A percentile compares a stretch with the other conserved stretches of the same genome.
phyloP scores from a whole-genome alignment of 106 monocot species.

The Dendrobium chrysotoxum region DNA sequence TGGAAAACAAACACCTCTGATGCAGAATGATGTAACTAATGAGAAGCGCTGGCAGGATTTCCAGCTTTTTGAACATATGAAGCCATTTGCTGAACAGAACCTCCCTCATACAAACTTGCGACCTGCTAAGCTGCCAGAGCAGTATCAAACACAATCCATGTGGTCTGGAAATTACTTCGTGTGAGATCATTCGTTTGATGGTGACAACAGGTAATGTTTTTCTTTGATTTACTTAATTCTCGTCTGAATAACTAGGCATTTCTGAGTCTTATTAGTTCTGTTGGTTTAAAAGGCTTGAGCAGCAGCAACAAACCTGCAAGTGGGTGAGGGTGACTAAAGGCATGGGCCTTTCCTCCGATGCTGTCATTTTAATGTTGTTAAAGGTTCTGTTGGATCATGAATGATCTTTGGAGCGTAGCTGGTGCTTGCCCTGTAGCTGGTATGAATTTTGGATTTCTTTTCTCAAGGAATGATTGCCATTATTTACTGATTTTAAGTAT shows the following conservation, averaged over 20 bases:
- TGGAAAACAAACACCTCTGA: slow-evolving; percentile 39
- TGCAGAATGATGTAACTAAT: slow-evolving; percentile 17
- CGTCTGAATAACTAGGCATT: neutral
- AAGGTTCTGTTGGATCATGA: slow-evolving; percentile 18
- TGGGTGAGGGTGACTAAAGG: slow-evolving; percentile 22
- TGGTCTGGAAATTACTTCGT: slow-evolving; percentile 59
- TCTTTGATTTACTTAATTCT: neutral
- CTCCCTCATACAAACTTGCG: neutral
- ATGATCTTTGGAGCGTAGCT: slow-evolving; percentile 30
- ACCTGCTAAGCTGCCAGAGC: slow-evolving; percentile 28
- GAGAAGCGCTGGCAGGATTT: slow-evolving; percentile 45
- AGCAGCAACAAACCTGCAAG: slow-evolving; percentile 19
- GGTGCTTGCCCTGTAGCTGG: slow-evolving; percentile 27
- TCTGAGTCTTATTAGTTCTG: slow-evolving; percentile 4
- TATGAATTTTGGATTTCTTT: slow-evolving; percentile 1
- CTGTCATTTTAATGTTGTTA: slow-evolving; percentile 17
- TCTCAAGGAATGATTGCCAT: neutral
- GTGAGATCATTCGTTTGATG: slow-evolving; percentile 31
- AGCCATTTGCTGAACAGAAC: slow-evolving; percentile 6
- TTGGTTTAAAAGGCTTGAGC: slow-evolving; percentile 17
- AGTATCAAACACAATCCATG: slow-evolving; percentile 47
- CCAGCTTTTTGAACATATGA: slow-evolving; percentile 53
- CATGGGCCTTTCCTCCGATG: slow-evolving; percentile 18
- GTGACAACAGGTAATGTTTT: slow-evolving; percentile 25
- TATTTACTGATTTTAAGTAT: neutral